Evolutionary conservation across 768 basidiomycete genomes (phyloP).

Genomic region (Phylloporus sp.): DNA sequence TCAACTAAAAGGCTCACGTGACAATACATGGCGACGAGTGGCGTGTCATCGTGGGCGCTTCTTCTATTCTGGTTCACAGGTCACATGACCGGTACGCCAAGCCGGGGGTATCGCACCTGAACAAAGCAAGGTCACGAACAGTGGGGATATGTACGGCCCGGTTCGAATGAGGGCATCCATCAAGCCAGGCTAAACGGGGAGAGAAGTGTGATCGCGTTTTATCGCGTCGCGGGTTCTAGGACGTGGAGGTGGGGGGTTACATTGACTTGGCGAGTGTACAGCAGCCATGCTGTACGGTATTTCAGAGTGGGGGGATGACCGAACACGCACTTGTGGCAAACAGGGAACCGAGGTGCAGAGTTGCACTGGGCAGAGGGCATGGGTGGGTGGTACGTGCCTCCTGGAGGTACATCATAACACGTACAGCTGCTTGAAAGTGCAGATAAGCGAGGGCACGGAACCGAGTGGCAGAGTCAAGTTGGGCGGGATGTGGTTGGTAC

Average conservation of each 20-base stretch:
- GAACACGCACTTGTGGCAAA: not conserved
- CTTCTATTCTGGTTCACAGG: not conserved
- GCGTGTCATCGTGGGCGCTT: not conserved
- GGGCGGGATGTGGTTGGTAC: not conserved
- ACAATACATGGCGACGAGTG: not conserved
- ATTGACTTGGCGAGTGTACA: not conserved
- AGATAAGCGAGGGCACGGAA: no score
- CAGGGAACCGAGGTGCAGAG: not conserved
- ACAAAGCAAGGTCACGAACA: not conserved
- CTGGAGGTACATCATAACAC: not conserved
- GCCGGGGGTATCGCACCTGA: not conserved
- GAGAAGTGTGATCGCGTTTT: not conserved
- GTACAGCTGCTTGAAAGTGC: no score
- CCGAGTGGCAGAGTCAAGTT: not conserved
- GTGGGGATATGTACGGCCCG: not conserved
- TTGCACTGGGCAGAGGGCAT: no score
- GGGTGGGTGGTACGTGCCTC: not conserved
- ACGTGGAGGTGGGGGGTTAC: not conserved
- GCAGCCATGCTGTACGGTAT: no score
- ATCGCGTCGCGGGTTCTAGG: not conserved
- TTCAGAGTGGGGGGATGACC: not conserved
- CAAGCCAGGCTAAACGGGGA: not conserved
- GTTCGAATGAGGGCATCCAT: no score
- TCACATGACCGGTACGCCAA: not conserved
- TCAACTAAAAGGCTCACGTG: not conserved